Evolutionary conservation across 2,329 filamentous ascomycete genomes (phyloP).

Genomic region (Tothia fuscella): DNA sequence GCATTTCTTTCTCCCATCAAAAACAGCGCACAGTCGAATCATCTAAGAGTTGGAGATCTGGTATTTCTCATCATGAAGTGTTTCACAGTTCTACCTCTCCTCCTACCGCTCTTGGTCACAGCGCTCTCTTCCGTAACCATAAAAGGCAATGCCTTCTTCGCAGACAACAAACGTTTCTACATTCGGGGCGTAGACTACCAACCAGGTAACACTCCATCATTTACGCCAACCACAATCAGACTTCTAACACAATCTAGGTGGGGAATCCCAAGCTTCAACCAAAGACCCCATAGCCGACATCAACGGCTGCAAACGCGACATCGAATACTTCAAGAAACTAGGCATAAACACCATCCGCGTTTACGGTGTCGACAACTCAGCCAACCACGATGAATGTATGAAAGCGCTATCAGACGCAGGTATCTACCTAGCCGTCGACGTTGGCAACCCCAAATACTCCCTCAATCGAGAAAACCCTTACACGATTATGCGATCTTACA

Average conservation of each 20-base stretch:
- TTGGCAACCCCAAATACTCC: conserved; percentile 81
- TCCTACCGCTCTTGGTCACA: not conserved
- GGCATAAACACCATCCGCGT: conserved; percentile 87
- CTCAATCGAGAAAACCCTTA: conserved; percentile 50
- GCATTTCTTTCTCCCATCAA: too few relatives aligned
- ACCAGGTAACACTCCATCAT: conserved; percentile 30
- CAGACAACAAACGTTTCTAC: conserved; percentile 48
- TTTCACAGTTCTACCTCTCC: too few relatives aligned
- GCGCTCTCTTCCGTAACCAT: not conserved
- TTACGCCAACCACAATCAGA: not conserved
- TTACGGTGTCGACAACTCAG: conserved; percentile 82
- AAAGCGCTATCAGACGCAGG: conserved; percentile 63
- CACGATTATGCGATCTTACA: conserved; percentile 8
- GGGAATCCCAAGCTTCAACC: not conserved
- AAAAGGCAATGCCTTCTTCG: conserved; percentile 42
- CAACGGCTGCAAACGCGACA: conserved; percentile 62
- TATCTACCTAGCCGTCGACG: conserved; percentile 85
- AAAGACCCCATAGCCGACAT: conserved; percentile 66
- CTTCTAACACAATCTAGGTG: conserved; percentile 3
- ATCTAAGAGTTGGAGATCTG: too few relatives aligned
- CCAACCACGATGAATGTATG: conserved; percentile 79
- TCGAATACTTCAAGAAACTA: conserved; percentile 69
- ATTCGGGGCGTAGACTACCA: conserved; percentile 54
- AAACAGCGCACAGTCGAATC: too few relatives aligned
- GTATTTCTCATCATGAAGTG: too few relatives aligned